Evolutionary conservation across 495 filamentous ascomycete species (phyloP), one percentile per base, ranked within the genome.

Genomic region (Aspergillus sclerotioniger): DNA sequence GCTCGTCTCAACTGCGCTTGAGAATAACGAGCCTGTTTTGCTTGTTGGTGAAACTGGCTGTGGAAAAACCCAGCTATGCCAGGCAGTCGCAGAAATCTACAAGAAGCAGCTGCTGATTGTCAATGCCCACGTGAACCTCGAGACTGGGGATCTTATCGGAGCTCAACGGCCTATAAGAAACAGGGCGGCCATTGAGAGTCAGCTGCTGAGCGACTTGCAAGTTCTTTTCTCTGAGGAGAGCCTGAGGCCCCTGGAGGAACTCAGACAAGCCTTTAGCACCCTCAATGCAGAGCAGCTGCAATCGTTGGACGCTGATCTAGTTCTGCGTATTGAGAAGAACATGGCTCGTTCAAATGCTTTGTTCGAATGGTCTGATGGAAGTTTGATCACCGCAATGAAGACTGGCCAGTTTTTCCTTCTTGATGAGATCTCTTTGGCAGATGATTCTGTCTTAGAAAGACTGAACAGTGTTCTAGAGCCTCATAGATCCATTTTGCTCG

Each of bases 381-480:
- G 87, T 67, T 77, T 99, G n/a, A 91, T 99, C 10, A 87, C 90
- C 54, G 90, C 95, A 17, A 96, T 99, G 95, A 90, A 87, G 66
- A 81, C 84, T 35, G 94, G 90, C 3, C 81, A 90, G 56, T 91
- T 89, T 68, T 99, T 98, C 73, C 80, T 99, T 37, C 85, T 99
- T 2, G 95, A 99, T 66, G 95, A 99, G 70, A 96, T 99, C 45
- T 99, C 95, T 15, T 82, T 99, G 28, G 95, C 95, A 0, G 95
- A 99, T 65, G 95, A 99, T 72, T 97, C 95, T 13, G 95, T 99
- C 6, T 77, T 99, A 15, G 95, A 99, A 66, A 84, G 95, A 62
- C 80, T 99, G 20, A 99, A 99, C 74, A 97, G 93, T 70, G 95
- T 96, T n/a, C 82, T 99, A 3, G 95, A 99, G 65, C 84, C 94